Conservation (phyloP, 2,329 filamentous ascomycete genomes). For the Diaporthe citriasiana region DNA sequence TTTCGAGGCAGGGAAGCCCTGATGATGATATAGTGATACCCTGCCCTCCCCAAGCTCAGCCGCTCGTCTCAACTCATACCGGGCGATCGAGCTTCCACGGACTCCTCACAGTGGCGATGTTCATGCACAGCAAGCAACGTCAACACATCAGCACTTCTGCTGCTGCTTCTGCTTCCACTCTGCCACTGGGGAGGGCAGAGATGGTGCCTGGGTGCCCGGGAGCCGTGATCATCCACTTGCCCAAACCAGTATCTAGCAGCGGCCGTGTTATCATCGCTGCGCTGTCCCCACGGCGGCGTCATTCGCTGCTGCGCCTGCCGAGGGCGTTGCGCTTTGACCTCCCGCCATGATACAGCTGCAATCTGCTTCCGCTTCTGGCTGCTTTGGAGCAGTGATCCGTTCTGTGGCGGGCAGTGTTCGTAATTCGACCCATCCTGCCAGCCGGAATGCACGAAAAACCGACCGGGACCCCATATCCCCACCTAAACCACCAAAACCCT, state of each 20-base stretch:
- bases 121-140: constrained; percentile 12
- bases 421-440: constrained; percentile 18
- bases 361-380: not conserved
- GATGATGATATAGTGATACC: not conserved
- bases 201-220: not conserved
- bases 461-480: too few species aligned
- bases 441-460: too few species aligned
- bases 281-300: constrained; percentile 18
- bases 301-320: constrained; percentile 19
- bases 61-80: constrained; percentile 22
- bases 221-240: not conserved
- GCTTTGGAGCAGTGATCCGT: not conserved
- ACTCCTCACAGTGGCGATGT: constrained; percentile 29
- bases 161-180: not conserved
- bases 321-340: constrained; percentile 36
- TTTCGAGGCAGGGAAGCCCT: constrained; percentile 21
- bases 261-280: constrained; percentile 19
- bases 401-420: constrained; percentile 17
- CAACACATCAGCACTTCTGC: not conserved
- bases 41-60: not conserved
- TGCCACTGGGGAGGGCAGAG: not conserved
- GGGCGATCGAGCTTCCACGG: not conserved
- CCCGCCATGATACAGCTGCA: constrained; percentile 32
- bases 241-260: constrained; percentile 1
- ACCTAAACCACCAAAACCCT: too few species aligned